Percentiles rank a stretch among this genome's conserved stretches.
Conservation (phyloP, 108 stramenopile genomes). For the Fistulifera pelliculosa region DNA sequence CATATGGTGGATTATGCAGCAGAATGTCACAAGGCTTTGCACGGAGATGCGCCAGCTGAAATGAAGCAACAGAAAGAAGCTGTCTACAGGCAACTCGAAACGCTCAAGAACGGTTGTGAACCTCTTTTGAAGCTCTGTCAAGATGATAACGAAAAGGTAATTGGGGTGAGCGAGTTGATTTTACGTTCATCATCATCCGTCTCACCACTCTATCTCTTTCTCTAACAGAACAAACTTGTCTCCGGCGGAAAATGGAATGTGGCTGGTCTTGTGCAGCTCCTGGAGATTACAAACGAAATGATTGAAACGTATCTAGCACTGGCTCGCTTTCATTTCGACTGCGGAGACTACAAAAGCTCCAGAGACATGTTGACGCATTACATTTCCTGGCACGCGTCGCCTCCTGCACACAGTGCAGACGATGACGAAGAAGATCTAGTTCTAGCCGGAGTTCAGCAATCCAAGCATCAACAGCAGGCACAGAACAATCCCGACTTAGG, state of each 20-base stretch:
- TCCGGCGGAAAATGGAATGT: slow-evolving; percentile 71
- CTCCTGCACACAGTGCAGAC: slow-evolving; percentile 33
- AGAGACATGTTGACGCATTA: slow-evolving; percentile 80
- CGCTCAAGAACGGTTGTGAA: slow-evolving; percentile 58
- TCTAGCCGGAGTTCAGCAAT: slow-evolving; percentile 13
- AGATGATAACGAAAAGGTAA: slow-evolving; percentile 68
- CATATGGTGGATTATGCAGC: slow-evolving; percentile 93
- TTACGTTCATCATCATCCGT: neutral
- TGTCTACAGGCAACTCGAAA: slow-evolving; percentile 65
- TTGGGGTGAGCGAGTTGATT: slow-evolving; percentile 11
- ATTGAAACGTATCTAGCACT: slow-evolving; percentile 71
- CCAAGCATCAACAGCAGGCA: slow-evolving; percentile 15
- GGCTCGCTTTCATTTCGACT: slow-evolving; percentile 91
- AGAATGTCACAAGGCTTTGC: slow-evolving; percentile 69
- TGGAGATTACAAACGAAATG: slow-evolving; percentile 59
- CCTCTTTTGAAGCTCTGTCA: slow-evolving; percentile 57
- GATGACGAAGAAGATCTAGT: slow-evolving; percentile 48
- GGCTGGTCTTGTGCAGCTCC: slow-evolving; percentile 34
- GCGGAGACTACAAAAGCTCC: slow-evolving; percentile 80
- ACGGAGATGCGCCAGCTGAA: slow-evolving; percentile 54
- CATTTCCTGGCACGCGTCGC: slow-evolving; percentile 68
- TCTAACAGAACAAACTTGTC: slow-evolving; percentile 50
- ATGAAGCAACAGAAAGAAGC: slow-evolving; percentile 70
- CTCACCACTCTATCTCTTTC: slow-evolving; percentile 4
- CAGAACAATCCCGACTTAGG: slow-evolving; percentile 45